A percentile compares a stretch with the other conserved stretches of the same genome.
Conservation (phyloP, 106 monocot genomes). For the Narthecium ossifragum region DNA sequence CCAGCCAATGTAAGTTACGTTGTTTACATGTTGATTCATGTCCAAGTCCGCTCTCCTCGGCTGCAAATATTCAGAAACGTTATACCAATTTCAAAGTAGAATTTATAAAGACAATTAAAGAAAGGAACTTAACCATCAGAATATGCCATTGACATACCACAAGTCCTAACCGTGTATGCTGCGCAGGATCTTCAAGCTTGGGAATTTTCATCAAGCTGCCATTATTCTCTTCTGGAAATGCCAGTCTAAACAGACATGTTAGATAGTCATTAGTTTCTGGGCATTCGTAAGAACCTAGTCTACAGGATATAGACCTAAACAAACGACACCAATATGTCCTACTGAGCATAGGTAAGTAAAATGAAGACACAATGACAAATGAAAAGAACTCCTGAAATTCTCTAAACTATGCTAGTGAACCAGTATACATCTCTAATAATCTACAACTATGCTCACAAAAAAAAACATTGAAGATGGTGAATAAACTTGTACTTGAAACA, state of each 20-base stretch:
- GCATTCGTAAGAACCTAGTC: no score
- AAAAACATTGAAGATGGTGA: no score
- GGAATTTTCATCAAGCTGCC: constrained; percentile 89
- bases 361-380: no score
- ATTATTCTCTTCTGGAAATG: constrained; percentile 88
- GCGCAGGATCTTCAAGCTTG: constrained; percentile 72
- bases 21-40: constrained; percentile 99
- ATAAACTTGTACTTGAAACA: no score
- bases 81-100: not conserved
- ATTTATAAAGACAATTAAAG: not conserved
- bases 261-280: no score
- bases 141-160: constrained; percentile 42
- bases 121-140: not conserved
- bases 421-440: no score
- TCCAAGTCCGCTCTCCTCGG: constrained; percentile 99
- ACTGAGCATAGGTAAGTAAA: no score
- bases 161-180: constrained; percentile 61
- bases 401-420: no score
- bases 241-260: constrained; percentile 69
- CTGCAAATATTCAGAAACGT: constrained; percentile 21
- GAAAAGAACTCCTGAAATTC: no score
- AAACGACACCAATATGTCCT: no score
- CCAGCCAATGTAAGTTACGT: constrained; percentile 98
- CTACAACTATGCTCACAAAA: no score
- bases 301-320: no score